phyloP scores from a whole-genome alignment of 148 eudicot genomes.

The Camellia lanceoleosa region DNA sequence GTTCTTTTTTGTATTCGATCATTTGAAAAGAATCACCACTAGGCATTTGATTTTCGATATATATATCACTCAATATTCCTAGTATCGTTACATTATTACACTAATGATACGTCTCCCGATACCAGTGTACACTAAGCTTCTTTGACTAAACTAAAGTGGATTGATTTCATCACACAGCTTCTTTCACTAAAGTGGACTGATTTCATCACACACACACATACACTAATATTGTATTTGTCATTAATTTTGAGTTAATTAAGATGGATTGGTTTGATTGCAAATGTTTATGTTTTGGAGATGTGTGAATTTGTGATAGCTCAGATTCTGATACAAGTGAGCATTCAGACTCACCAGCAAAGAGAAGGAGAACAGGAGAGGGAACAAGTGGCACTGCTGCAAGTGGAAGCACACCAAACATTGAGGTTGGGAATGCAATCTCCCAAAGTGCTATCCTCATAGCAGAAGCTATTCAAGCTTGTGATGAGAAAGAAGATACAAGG shows the following conservation, averaged over 20 bases:
- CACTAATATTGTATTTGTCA: background rate
- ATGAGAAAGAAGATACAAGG: constrained; percentile 66
- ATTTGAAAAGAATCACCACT: too few species aligned
- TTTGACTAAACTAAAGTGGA: too few species aligned
- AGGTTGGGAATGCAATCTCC: constrained; percentile 52
- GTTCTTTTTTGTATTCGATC: too few species aligned
- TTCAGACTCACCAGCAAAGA: constrained; percentile 50
- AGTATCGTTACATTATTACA: too few species aligned
- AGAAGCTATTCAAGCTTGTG: constrained; percentile 55
- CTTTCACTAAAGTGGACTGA: background rate
- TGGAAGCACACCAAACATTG: background rate
- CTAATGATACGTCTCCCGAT: too few species aligned
- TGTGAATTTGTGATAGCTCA: constrained; percentile 16
- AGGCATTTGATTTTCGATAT: too few species aligned
- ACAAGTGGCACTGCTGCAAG: constrained; percentile 14
- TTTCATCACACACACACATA: too few species aligned
- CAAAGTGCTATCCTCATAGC: constrained; percentile 58
- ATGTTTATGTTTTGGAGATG: constrained; percentile 9
- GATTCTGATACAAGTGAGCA: constrained; percentile 53
- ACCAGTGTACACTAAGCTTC: too few species aligned
- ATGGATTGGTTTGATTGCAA: background rate
- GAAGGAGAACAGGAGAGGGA: constrained; percentile 31
- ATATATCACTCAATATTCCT: too few species aligned
- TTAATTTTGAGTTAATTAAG: background rate
- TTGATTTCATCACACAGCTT: too few species aligned